Base-by-base conservation (phyloP, 768 basidiomycete species). In the Flagelloscypha sp. region DNA sequence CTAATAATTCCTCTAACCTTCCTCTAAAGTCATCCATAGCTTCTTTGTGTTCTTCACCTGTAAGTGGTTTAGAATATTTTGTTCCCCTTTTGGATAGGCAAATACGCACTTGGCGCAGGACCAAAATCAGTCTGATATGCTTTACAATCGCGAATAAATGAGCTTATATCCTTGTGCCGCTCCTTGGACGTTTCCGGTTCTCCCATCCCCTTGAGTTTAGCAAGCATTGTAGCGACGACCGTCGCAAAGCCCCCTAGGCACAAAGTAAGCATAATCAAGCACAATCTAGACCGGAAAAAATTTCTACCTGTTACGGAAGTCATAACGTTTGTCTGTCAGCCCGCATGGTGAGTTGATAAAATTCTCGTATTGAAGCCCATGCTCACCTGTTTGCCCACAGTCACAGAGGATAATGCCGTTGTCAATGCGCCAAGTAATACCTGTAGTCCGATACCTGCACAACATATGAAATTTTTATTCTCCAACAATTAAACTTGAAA, bases 211-310 rank as follows among this genome's bases (percentile, higher is more conserved):
- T 81, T 72, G 17, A 71, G 66, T 9, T 76, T 73, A 3, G 83
- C 84, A 17, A 86, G 64, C 53, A 79, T 85, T 2, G 81, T 78
- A 12, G 83, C 81, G 10, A 78, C 68, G 13, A 84, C 15, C 0
- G 83, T 86, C 3, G 81, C 55, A 8, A 79, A 38, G n/a, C 75
- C 82, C 21, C 84, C 79, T 75, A 12, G 0, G 35, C 15, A 44
- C 19, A 35, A 30, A 17, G 22, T 30, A 27, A 16, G 8, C 11
- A 16, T 8, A 15, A 33, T 46, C 21, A 24, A 38, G 30, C 11
- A 28, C 11, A 19, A 13, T 15, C 38, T 4, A 21, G 24, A 27
- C 23, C 25, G 8, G 19, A 24, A 35, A 24, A 15, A 11, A 43
- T 52, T 22, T 27, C 2, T 45, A 65, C 63, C 66, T 22, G 65